Conservation (phyloP, 768 basidiomycete genomes). For the Lentinula aciculospora region DNA sequence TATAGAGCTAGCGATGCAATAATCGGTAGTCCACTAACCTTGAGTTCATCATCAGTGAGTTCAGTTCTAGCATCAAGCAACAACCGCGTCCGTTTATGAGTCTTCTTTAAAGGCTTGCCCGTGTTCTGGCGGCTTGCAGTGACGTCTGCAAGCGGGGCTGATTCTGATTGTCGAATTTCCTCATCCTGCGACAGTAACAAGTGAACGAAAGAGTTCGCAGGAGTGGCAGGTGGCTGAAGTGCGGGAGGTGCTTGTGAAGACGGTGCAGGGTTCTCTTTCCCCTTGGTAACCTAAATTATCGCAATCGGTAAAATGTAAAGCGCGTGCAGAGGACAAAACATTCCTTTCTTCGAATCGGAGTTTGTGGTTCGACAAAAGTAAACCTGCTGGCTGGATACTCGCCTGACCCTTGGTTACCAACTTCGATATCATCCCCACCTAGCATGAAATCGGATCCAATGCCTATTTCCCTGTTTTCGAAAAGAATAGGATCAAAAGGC, state of each 20-base stretch:
- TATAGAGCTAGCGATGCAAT: neutral
- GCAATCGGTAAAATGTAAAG: neutral
- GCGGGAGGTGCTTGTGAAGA: conserved; percentile 2
- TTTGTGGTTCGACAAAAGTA: neutral
- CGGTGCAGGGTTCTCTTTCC: conserved; percentile 6
- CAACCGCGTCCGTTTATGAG: conserved; percentile 46
- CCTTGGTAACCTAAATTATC: neutral
- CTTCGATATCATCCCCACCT: neutral
- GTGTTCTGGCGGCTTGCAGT: conserved; percentile 18
- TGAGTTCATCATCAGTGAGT: conserved; percentile 77
- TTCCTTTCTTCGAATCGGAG: conserved; percentile 16
- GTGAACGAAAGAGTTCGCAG: conserved; percentile 34
- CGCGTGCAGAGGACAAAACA: neutral
- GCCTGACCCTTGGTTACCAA: neutral
- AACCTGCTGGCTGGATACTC: neutral
- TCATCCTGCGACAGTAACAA: conserved; percentile 32
- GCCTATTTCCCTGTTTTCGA: conserved; percentile 13
- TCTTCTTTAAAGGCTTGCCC: conserved; percentile 17
- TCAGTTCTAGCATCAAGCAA: conserved; percentile 73
- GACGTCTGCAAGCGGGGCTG: conserved; percentile 23
- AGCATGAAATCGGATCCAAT: conserved; percentile 24
- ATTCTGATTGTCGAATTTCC: conserved; percentile 12
- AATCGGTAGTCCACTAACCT: conserved; percentile 31
- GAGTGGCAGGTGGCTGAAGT: conserved; percentile 14
- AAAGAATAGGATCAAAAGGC: conserved; percentile 9